Evolutionary conservation across 2,329 filamentous ascomycete species (phyloP), one percentile per base, ranked within the genome.

Genomic region (Neofusicoccum kwambonambiense): DNA sequence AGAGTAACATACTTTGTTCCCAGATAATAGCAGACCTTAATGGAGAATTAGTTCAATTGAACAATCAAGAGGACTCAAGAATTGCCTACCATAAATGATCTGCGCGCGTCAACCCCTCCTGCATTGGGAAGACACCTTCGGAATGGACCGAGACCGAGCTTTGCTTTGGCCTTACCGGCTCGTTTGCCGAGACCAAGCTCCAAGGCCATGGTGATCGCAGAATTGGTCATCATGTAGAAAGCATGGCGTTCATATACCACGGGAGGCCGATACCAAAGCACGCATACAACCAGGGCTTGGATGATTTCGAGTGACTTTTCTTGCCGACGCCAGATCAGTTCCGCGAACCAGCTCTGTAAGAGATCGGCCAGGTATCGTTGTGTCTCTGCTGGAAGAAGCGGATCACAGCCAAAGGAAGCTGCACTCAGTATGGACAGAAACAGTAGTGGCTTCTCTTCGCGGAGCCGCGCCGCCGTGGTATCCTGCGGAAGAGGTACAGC

Each of bases 201-300:
- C 63, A 96, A 87, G 31, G 89, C 90, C 88, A 96, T 91, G 70
- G 92, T 85, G 54, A 89, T 89, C 2, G 90, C 90, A 72, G 92
- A 87, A 74, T 96, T 91, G 51, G 92, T 87, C 69, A 95, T 84
- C 79, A 94, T 91, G 78, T 95, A 96, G 75, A 95, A 96, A 74
- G 95, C 95, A 72, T 94, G 86, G 77, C 95, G 90, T 72, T 96
- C 91, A 66, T 91, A 91, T 70, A 90, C 86, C 69, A 94, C 89
- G 0, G 92, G 92, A 15, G 92, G 91, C 75, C 88, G 88, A 75
- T 96, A 96, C 91, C 92, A 96, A 19, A 93, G 85, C n/a, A 89
- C 87, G 6, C 87, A 83, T 3, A 96, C 81, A 65, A 91, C 84
- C 45, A 96, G 79, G 1, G 91, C 86, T 77, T 97, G 93, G 8